Base-by-base conservation (phyloP, 2,329 filamentous ascomycete species). In the Diplodia scrobiculata region DNA sequence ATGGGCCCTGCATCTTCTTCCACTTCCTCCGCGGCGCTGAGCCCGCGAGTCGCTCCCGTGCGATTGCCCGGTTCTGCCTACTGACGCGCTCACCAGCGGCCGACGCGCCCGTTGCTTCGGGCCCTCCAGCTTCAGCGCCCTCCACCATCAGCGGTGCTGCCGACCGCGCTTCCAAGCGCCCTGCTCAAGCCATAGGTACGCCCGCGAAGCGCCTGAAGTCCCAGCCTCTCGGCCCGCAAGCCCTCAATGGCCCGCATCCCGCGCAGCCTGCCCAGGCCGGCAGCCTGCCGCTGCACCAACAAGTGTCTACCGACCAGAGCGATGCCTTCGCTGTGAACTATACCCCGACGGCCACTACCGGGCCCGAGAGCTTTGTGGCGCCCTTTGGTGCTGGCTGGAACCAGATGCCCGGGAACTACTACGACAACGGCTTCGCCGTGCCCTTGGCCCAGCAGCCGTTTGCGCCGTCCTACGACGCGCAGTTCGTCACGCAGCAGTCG, bases 311-410 rank as follows among this genome's bases (percentile, higher is more conserved):
- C 52, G 64, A 60, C 34, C 41, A 48, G 32, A 59, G 54, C 64
- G 60, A 66, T 51, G 64, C 48, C 64, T 66, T 66, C 32, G 53
- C 64, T 45, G 54, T 66, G 45, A 60, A 66, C 47, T 63, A 63
- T 21, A 53, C 60, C 47, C 48, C 32, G 25, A 51, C 64, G 53
- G 47, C 53, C 32, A 59, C 53, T 17, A 51, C 64, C 2, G 64
- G 47, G 21, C 52, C 64, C 6, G 47, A 59, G 29, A 55, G 54
- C 53, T 66, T 59, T 48, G 54, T 55, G 47, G 27, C 64, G 38
- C 48, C 53, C 13, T 58, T 58, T 45, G 64, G 64, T 10, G 34
- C 48, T 11, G 45, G 53, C 25, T 66, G 64, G 64, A 48, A 19
- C 52, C 64, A 66, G 45, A 53, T 66, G 36, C n/a, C 53, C 17